phyloP scores from a whole-genome alignment of 805 yeast species.

The Cephaloascus fragrans region DNA sequence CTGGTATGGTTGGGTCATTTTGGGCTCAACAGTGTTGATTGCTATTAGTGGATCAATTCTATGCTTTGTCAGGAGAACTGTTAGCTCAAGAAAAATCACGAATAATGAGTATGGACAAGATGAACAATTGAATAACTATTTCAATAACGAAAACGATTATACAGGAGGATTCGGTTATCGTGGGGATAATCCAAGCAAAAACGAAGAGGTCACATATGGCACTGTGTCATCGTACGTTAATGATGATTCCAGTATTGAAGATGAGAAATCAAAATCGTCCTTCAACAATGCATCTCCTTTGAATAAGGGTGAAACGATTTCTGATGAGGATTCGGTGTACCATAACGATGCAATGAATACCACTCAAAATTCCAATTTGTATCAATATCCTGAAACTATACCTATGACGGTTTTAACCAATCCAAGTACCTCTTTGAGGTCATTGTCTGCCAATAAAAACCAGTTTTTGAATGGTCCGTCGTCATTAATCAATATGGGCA shows the following conservation, averaged over 20 bases:
- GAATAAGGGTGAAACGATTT: neutral
- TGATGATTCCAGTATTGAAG: neutral
- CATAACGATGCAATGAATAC: neutral
- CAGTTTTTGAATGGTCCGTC: neutral
- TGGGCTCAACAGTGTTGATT: constrained; percentile 56
- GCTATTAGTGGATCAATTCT: constrained; percentile 56
- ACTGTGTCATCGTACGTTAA: neutral
- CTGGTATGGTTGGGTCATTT: constrained; percentile 81
- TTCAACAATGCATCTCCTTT: too few species aligned
- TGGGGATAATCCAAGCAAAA: neutral
- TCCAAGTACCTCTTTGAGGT: neutral
- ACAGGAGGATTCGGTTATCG: constrained; percentile 3
- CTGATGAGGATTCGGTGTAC: neutral
- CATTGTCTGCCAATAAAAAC: neutral
- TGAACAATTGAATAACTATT: constrained; percentile 1
- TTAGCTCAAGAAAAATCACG: constrained; percentile 33
- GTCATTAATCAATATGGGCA: neutral
- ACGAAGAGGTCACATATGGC: neutral
- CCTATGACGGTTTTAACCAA: neutral
- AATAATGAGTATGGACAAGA: neutral
- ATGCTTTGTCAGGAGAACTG: constrained; percentile 65
- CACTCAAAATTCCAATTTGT: neutral
- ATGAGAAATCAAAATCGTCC: neutral
- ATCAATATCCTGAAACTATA: neutral
- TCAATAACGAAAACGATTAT: constrained; percentile 2